phyloP scores from a whole-genome alignment of 2,329 filamentous ascomycete species.

The Nemania sp. region DNA sequence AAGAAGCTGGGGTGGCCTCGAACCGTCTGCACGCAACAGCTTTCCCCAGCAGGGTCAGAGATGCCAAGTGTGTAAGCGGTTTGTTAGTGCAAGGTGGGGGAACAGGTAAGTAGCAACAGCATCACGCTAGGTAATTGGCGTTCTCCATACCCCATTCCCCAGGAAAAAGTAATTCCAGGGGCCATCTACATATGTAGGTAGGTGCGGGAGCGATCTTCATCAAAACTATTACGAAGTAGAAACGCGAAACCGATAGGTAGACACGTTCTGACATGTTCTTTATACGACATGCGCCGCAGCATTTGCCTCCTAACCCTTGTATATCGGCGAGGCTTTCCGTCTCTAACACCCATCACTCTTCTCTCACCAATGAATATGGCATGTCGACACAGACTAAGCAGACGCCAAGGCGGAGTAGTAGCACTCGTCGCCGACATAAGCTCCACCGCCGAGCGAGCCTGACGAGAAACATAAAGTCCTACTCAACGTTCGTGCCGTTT shows the following conservation, averaged over 20 bases:
- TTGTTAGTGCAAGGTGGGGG: constrained; percentile 9
- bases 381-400: constrained; percentile 24
- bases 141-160: neutral
- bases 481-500: neutral
- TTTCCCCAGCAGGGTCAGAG: constrained; percentile 14
- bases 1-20: constrained; percentile 21
- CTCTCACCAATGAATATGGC: constrained; percentile 23
- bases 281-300: neutral
- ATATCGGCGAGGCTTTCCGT: constrained; percentile 26
- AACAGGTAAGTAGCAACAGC: neutral
- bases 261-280: neutral
- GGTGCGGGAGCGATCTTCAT: neutral
- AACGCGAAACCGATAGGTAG: neutral
- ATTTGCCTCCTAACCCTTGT: constrained; percentile 11
- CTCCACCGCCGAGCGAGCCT: constrained; percentile 27
- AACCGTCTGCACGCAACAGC: constrained; percentile 8
- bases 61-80: constrained; percentile 15
- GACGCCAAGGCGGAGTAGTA: constrained; percentile 48
- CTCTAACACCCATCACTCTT: constrained; percentile 11
- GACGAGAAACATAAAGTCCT: neutral
- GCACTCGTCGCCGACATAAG: constrained; percentile 41
- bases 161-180: constrained; percentile 5
- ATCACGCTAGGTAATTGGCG: neutral
- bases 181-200: neutral
- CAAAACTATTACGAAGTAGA: neutral